Evolutionary conservation across 1,284 basidiomycete genomes (phyloP), one percentile per base, ranked within the genome.

Genomic region (Apiotrichum veenhuisii): DNA sequence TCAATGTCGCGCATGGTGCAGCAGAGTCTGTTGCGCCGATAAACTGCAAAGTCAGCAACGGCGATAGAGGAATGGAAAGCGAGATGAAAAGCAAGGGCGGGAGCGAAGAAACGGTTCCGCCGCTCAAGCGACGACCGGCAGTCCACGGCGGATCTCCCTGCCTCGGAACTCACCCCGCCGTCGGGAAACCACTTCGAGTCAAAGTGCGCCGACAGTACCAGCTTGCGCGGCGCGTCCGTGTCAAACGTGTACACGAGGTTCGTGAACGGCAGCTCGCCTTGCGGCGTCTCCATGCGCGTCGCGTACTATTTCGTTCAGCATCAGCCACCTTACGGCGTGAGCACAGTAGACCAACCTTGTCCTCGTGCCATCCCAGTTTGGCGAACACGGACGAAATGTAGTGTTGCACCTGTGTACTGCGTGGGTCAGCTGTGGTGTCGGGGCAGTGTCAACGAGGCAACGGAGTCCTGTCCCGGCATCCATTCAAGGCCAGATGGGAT

Each of bases 11-110:
- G 67, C 94, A 96, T 1, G 96, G 88, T 25, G 91, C 92, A 1
- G 96, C 96, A 9, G 92, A 97, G 75, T 99, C 96, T 7, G 93
- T 98, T 11, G 96, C 96, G 26, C 96, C 96, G 65, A 99, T 80
- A 73, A 99, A 99, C 89, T 91, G 77, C n/a, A n/a, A n/a, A n/a
- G n/a, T n/a, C n/a, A n/a, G n/a, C 3, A 18, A 36, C 45, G 10
- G 40, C 4, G 40, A 3, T 9, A 42, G 40, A 3, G 40, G 40
- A 23, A 42, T 4, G 40, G 18, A 23, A n/a, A 20, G 18, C 42
- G 45, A 48, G 40, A 30, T 5, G 20, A 20, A 34, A 12, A 11
- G 3, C 25, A 23, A 25, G 5, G 12, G 43, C 10, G 5, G 34
- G 9, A 34, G 18, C 36, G 9, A 10, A 22, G n/a, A n/a, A n/a